Evolutionary conservation across 192 early-diverging fungal genomes (phyloP).

Genomic region (Mortierella hygrophila): DNA sequence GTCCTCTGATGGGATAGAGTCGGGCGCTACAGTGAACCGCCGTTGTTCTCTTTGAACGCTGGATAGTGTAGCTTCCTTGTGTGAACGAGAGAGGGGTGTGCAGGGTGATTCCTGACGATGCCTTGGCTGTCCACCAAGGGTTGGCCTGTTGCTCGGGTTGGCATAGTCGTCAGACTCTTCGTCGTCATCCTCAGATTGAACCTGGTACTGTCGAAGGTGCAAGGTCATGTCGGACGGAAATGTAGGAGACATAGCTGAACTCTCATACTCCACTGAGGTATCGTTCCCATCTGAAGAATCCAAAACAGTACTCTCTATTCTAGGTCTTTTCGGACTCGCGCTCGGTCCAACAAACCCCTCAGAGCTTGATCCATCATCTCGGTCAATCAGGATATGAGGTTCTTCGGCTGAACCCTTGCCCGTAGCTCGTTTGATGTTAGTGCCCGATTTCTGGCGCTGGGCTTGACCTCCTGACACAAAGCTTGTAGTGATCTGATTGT

Average conservation of each 20-base stretch:
- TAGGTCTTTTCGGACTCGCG: background rate
- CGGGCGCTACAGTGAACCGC: background rate
- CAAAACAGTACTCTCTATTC: background rate
- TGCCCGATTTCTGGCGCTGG: background rate
- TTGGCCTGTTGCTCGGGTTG: background rate
- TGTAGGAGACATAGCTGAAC: conserved; percentile 25
- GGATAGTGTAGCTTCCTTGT: background rate
- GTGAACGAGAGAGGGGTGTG: background rate
- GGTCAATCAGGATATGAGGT: conserved; percentile 40
- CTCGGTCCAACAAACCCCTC: background rate
- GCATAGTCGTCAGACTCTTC: background rate
- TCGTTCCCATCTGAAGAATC: conserved; percentile 17
- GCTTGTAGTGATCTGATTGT: conserved; percentile 26
- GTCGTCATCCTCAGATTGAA: conserved; percentile 23
- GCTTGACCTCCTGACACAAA: background rate
- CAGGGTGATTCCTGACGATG: background rate
- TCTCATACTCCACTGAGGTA: background rate
- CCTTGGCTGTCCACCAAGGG: background rate
- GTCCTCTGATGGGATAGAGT: background rate
- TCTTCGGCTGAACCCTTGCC: conserved; percentile 10
- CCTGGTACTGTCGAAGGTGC: conserved; percentile 8
- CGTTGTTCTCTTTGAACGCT: background rate
- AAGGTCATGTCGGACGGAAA: conserved; percentile 48
- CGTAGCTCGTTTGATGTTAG: background rate
- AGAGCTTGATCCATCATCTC: background rate